These are phyloP conservation scores for Myochromella boudieri DNA, from an alignment of 768 basidiomycete species.

Conservation along the genomic window DNA sequence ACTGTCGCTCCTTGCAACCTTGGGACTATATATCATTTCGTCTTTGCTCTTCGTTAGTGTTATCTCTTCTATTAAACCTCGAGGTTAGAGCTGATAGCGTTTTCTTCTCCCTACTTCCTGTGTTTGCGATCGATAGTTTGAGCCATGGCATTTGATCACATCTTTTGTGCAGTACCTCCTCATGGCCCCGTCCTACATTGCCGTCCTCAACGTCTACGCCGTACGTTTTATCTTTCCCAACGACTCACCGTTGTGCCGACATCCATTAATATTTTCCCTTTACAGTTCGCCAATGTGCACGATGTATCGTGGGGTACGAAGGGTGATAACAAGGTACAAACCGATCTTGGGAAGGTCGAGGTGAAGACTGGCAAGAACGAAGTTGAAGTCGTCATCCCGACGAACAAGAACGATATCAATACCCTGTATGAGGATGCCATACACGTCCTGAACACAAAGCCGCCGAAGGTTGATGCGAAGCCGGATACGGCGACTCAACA, in stretches of 20 bases:
- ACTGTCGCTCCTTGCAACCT: conserved; percentile 80
- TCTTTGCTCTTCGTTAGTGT: conserved; percentile 80
- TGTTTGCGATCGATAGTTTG: conserved; percentile 52
- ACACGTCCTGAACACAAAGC: conserved; percentile 73
- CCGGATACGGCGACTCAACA: conserved; percentile 62
- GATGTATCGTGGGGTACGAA: conserved; percentile 97
- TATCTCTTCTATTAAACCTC: conserved; percentile 3
- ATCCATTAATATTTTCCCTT: conserved; percentile 2
- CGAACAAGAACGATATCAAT: conserved; percentile 86
- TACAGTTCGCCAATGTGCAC: conserved; percentile 84
- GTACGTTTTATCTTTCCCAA: conserved; percentile 33
- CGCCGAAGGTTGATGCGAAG: conserved; percentile 68
- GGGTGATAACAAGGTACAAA: conserved; percentile 83
- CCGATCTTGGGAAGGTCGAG: conserved; percentile 68
- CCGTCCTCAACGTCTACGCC: conserved; percentile 90
- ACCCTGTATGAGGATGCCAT: conserved; percentile 91
- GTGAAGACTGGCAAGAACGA: conserved; percentile 51
- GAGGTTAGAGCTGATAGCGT: neutral
- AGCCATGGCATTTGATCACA: conserved; percentile 99
- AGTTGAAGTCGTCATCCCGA: conserved; percentile 85
- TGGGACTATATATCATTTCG: conserved; percentile 84
- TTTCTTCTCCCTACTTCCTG: neutral
- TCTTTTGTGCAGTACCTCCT: conserved; percentile 91
- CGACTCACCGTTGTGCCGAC: neutral
- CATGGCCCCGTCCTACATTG: conserved; percentile 92